Conservation (phyloP, 768 basidiomycete species). For the Hygrocybe coccinea region DNA sequence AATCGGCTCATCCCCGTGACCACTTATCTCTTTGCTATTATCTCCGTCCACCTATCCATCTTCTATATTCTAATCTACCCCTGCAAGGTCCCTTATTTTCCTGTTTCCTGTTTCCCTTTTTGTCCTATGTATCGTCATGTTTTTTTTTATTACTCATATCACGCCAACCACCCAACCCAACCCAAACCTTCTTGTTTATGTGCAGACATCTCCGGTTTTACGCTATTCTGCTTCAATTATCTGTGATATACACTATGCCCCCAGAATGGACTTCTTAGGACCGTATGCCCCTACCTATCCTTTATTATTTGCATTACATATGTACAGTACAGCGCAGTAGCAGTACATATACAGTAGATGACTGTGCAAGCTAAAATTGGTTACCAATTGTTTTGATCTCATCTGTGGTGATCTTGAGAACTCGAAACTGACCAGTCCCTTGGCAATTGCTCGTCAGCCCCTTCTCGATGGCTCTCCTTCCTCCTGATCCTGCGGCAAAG, state of each 20-base stretch:
- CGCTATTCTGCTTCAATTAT: conserved; percentile 27
- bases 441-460: conserved; percentile 13
- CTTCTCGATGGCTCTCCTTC: conserved; percentile 51
- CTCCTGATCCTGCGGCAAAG: conserved; percentile 44
- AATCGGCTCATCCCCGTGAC: conserved; percentile 5
- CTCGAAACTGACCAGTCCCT: neutral
- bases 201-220: conserved; percentile 10
- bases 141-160: conserved; percentile 8
- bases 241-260: conserved; percentile 21
- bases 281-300: too few relatives aligned
- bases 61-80: neutral
- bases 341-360: too few relatives aligned
- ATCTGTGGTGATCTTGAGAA: neutral
- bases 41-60: too few relatives aligned
- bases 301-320: conserved; percentile 39
- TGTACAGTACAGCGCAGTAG: conserved; percentile 39
- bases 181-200: neutral
- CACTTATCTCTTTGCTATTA: conserved; percentile 11
- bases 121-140: conserved; percentile 14
- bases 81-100: too few relatives aligned
- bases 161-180: neutral
- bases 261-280: too few relatives aligned
- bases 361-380: too few relatives aligned
- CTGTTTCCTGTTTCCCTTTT: conserved; percentile 14
- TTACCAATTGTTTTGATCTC: too few relatives aligned